Base-by-base conservation (phyloP, 2,329 filamentous ascomycete genomes). In the Fusarium continuum region DNA sequence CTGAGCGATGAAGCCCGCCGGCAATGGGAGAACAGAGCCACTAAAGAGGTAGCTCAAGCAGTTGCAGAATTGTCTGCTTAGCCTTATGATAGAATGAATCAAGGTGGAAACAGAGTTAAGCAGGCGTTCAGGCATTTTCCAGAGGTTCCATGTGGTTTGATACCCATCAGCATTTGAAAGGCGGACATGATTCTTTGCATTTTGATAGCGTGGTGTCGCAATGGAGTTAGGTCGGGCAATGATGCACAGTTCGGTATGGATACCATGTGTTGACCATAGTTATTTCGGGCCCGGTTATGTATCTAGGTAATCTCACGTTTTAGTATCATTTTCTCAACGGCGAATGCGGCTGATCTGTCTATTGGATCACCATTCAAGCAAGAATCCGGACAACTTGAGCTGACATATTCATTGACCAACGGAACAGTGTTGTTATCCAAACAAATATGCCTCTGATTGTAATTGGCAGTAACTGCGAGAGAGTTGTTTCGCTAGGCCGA, bases 31-130 rank as follows among this genome's bases (percentile, higher is more conserved):
- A 87, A 84, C 67, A 84, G 92, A 70, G 93, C 93, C 13, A 85
- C 82, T 16, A 85, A 88, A 38, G 93, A 97, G 77, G 94, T 97
- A 5, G 86, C 88, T 57, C 87, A 84, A 68, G 92, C 92, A 14
- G 82, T 97, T 47, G 82, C 84, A 47, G 82, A 83, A 62, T 76
- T 88, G 64, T 77, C 77, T 68, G 77, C 78, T 60, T 84, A 74
- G 78, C 77, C 60, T 84, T 73, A 82, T 65, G 58, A 71, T 68
- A 66, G 35, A 43, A 46, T 43, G 65, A 61, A 62, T 67, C 61
- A 54, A 64, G 61, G 59, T 52, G 61, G 55, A 49, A 49, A 61
- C 60, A 69, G 57, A 61, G 60, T 73, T 69, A 64, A 67, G 53
- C 56, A 53, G 61, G 73, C 73, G 72, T 74, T 75, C 70, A 68